Base-by-base conservation (phyloP, 306 rosid genomes). In the Lathyrus tuberosus region DNA sequence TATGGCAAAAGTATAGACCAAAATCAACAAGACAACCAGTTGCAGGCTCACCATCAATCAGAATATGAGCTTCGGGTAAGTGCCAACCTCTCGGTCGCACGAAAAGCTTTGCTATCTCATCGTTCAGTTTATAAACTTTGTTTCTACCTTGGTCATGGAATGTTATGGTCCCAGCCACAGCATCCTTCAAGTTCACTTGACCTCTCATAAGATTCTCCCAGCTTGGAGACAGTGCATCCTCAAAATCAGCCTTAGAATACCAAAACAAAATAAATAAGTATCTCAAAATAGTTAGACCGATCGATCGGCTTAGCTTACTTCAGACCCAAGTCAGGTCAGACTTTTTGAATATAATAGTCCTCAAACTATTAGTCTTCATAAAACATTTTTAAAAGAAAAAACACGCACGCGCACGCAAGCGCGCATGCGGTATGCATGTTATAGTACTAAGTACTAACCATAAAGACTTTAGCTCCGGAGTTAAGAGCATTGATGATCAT, bases 81-180 rank as follows among this genome's bases (percentile, higher is more conserved):
- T 93, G 98, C 98, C 98, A 93, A 8, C 98, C 98, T 82, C 98
- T 83, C 68, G 96, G 86, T 15, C 98, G 73, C 10, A 90, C 97
- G 75, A 93, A 93, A 15, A 90, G 97, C 85, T 93, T 93, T 5
- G 98, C 94, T 1, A 56, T 84, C 20, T 83, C 81, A 49, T 88
- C 94, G 26, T 90, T 93, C 26, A 93, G 94, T 71, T 87, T 90
- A 84, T 90, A 93, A 74, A 82, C 82, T 65, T 80, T 86, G 76
- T 93, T 90, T 58, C 96, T 90, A 44, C 72, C 80, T 76, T 49
- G 86, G 84, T 93, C 98, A 64, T 88, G 84, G 74, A 79, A 93
- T 46, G 78, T 93, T 85, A 93, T 93, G 20, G 81, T 90, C 47
- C 98, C 91, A 60, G 70, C 81, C 11, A 90, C 96, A 7, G 97